Base-by-base conservation (phyloP, 2,329 filamentous ascomycete genomes). In the Sporothrix phasma region DNA sequence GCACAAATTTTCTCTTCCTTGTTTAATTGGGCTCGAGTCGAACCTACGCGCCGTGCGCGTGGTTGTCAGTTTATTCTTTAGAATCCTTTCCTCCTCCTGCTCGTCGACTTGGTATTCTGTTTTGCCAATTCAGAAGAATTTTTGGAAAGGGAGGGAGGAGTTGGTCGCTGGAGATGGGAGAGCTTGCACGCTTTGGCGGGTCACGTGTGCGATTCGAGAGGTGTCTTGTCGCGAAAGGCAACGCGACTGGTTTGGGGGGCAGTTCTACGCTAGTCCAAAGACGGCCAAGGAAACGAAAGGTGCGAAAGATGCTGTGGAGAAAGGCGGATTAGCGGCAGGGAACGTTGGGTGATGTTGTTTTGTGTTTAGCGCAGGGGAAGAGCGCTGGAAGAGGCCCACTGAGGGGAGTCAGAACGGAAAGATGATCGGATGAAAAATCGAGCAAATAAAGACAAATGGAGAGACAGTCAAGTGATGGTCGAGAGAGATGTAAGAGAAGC, bases 181-280 rank as follows among this genome's bases (percentile, higher is more conserved):
- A 51, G 26, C 26, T 24, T 47, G 13, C 31, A 13, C 7, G 34
- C 10, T 49, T 26, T 26, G 39, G 13, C 17, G 37, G 29, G 56
- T 64, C 56, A 61, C 63, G 56, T 43, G 56, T 34, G n/a, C 26
- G 6, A 17, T 15, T 19, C 15, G 37, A 22, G 34, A 24, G 26
- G n/a, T 46, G 58, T 19, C 39, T 24, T 53, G 62, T 60, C 54
- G 62, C 56, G 63, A 46, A 31, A 24, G 41, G 56, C 24, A 60
- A 46, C 56, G 62, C 53, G 62, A 64, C 47, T 60, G 45, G 37
- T 47, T 53, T 47, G 47, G 45, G 17, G 19, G 31, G 11, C 51
- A 39, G 51, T 39, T 56, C 11, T 22, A 51, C 64, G 64, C 64
- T 65, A 65, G 53, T 65, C 60, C 64, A 31, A 37, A 62, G 61